phyloP scores from a whole-genome alignment of 225 moss, liverwort and hornwort genomes.

The Anthoceros angustus region DNA sequence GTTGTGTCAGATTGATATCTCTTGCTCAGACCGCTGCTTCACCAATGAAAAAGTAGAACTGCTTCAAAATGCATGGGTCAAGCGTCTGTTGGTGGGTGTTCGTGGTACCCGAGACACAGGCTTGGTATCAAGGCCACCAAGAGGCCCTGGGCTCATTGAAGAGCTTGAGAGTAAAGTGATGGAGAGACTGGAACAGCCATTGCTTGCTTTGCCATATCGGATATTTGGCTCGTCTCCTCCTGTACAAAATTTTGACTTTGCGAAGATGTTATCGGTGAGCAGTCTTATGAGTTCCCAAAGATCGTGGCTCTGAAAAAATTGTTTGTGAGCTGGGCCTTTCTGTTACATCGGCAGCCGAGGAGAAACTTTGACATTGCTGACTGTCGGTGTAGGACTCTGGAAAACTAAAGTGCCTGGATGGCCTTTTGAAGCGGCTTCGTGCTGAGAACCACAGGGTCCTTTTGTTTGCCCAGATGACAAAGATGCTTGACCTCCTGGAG shows the following conservation, averaged over 20 bases:
- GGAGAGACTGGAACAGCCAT: constrained; percentile 34
- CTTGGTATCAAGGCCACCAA: constrained; percentile 49
- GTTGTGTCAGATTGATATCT: constrained; percentile 43
- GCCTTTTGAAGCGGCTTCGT: constrained; percentile 65
- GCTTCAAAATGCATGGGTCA: constrained; percentile 48
- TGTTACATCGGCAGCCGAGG: not conserved
- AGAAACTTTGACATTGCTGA: not conserved
- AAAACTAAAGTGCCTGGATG: constrained; percentile 60
- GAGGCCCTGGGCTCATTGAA: constrained; percentile 31
- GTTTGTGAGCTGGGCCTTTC: not conserved
- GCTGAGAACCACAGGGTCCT: constrained; percentile 65
- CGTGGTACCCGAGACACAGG: constrained; percentile 50
- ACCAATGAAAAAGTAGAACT: constrained; percentile 47
- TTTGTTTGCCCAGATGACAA: constrained; percentile 89
- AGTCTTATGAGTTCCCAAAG: too few relatives aligned
- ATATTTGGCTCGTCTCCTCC: constrained; percentile 87
- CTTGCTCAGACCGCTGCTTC: constrained; percentile 63
- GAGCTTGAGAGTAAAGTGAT: constrained; percentile 27
- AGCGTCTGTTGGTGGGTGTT: constrained; percentile 54
- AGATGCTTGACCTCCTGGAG: constrained; percentile 88
- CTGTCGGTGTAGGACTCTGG: constrained; percentile 52
- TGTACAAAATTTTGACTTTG: constrained; percentile 82
- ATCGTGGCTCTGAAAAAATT: too few relatives aligned
- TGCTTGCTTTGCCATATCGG: constrained; percentile 52
- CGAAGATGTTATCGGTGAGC: constrained; percentile 84